Base-by-base conservation (phyloP, 331 rosid species). In the Rhamnella rubrinervis region DNA sequence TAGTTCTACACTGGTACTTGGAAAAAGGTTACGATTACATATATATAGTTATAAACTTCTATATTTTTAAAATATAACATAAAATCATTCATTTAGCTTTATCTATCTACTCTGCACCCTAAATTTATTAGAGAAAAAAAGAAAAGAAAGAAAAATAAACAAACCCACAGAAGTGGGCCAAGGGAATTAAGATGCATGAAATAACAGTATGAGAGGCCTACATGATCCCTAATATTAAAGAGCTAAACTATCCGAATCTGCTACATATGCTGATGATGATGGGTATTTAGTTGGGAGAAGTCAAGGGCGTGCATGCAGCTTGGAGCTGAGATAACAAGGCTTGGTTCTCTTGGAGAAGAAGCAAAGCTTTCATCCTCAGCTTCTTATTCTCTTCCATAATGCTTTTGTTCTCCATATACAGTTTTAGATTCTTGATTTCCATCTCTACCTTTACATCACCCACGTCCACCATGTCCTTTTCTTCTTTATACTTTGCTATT, bases 311-410 rank as follows among this genome's bases (percentile, higher is more conserved):
- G 35, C 35, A 31, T 31, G 35, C 35, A 40, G 63, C 68, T 69
- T 89, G 88, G 28, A 92, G 88, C 71, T 85, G 89, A 60, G 83
- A 75, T 11, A 80, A 78, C 66, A 92, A 82, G 57, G 80, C 78
- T 17, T 86, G 89, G 59, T 92, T 89, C 84, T 92, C 98, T 70
- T 86, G 72, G 70, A 71, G 83, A 78, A 92, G 96, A 70, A 87
- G 87, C 76, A 89, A 21, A 19, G 95, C 96, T 72, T 76, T 82
- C 79, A 84, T 80, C 64, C 88, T 89, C 70, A 92, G 77, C 86
- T 81, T 86, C 70, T 81, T 87, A 52, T 92, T 92, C 81, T 87
- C 91, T 60, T 87, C 86, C 40, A 86, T 83, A 63, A 92, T 83
- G 70, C 74, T 87, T 66, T 88, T 68, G 72, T 92, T 92, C 80